Evolutionary conservation across 441 rosid genomes (phyloP).

Genomic region (Hypseocharis bilobata): DNA sequence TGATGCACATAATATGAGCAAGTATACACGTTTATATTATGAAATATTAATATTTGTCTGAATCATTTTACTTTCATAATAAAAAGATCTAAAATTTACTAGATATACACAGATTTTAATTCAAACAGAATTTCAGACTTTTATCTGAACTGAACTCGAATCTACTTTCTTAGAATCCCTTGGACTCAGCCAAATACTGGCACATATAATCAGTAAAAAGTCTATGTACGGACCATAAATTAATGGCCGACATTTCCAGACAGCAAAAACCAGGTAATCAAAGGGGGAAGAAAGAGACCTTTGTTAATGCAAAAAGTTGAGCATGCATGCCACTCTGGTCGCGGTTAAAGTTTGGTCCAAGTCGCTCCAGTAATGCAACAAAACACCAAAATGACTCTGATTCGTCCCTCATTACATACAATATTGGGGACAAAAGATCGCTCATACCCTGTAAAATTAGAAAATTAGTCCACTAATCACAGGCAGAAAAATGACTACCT

Average conservation of each 20-base stretch:
- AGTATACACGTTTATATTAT: not conserved
- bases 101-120: not conserved
- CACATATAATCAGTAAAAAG: not conserved
- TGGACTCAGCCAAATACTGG: not conserved
- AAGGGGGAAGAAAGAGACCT: slow-evolving; percentile 41
- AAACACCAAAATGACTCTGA: slow-evolving; percentile 97
- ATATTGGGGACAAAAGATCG: slow-evolving; percentile 79
- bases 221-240: not conserved
- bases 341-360: slow-evolving; percentile 94
- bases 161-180: not conserved
- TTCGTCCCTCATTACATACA: slow-evolving; percentile 81
- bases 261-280: not conserved
- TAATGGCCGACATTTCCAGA: not conserved
- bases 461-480: not conserved
- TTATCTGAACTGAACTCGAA: not conserved
- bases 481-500: not conserved
- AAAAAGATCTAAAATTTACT: not conserved
- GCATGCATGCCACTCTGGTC: slow-evolving; percentile 98
- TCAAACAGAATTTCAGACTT: not conserved
- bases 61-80: too few species aligned
- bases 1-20: not conserved
- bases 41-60: too few species aligned
- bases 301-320: slow-evolving; percentile 87
- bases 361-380: slow-evolving; percentile 81
- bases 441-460: slow-evolving; percentile 75